A percentile compares a stretch with the other conserved stretches of the same genome.
phyloP scores from a whole-genome alignment of 2,329 filamentous ascomycete genomes.

The Aspergillus arachidicola region DNA sequence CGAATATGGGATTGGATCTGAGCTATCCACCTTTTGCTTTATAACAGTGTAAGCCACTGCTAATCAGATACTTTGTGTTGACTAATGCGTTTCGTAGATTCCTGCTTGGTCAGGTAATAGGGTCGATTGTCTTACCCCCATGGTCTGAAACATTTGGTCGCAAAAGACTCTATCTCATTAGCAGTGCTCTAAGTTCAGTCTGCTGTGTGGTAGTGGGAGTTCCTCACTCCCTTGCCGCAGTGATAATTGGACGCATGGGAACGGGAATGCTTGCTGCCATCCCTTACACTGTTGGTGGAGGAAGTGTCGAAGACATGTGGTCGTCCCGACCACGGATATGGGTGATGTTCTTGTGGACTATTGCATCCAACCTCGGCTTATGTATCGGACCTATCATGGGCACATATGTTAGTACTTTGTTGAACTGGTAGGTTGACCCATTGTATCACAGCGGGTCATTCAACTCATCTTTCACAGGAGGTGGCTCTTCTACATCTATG shows the following conservation, averaged over 20 bases:
- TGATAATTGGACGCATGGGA: conserved; percentile 43
- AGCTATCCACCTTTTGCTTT: conserved; percentile 22
- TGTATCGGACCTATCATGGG: conserved; percentile 48
- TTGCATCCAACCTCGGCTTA: conserved; percentile 44
- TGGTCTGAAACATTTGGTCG: conserved; percentile 38
- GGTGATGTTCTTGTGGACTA: conserved; percentile 48
- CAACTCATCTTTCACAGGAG: conserved; percentile 29
- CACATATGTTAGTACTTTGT: conserved; percentile 37
- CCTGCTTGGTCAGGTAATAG: conserved; percentile 30
- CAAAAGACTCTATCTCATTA: conserved; percentile 33
- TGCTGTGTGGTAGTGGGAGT: conserved; percentile 38
- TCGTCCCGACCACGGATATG: conserved; percentile 47
- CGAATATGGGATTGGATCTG: conserved; percentile 8
- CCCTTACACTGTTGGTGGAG: conserved; percentile 49
- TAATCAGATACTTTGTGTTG: neutral
- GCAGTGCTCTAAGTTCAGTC: conserved; percentile 22
- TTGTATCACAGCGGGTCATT: neutral
- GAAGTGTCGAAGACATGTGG: conserved; percentile 54
- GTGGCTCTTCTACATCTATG: conserved; percentile 49
- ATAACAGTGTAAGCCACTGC: conserved; percentile 18
- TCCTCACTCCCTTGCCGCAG: conserved; percentile 33
- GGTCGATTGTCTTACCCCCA: conserved; percentile 33
- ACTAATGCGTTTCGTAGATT: conserved; percentile 18
- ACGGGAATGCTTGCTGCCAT: conserved; percentile 49
- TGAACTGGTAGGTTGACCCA: conserved; percentile 35